Evolutionary conservation across 345 rosid species (phyloP).

Genomic region (Eucalyptus cloeziana): DNA sequence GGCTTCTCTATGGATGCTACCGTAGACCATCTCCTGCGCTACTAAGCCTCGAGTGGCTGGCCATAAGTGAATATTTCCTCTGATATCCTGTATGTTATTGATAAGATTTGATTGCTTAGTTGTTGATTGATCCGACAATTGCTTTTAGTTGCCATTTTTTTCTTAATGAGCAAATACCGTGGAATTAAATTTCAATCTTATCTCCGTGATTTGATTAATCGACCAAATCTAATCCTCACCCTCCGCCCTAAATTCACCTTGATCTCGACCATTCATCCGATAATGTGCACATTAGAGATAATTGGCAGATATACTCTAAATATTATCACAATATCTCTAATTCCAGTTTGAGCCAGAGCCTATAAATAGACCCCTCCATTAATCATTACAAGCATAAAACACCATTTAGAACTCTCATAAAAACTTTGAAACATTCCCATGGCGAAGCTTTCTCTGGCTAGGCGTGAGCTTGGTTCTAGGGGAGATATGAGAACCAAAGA

Average conservation of each 20-base stretch:
- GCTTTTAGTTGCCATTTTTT: not conserved
- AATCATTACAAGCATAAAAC: not conserved
- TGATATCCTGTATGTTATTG: not conserved
- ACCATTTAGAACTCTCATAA: not conserved
- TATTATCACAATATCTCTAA: not conserved
- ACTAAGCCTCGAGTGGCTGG: not conserved
- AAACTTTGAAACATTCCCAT: not conserved
- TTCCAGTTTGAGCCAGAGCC: not conserved
- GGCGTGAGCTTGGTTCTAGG: too few species aligned
- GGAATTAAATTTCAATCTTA: not conserved
- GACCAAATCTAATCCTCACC: not conserved
- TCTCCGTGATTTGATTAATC: not conserved
- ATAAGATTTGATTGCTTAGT: not conserved
- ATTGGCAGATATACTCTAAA: not conserved
- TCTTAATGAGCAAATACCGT: not conserved
- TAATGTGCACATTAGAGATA: not conserved
- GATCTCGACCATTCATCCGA: not conserved
- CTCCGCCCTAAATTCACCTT: too few species aligned
- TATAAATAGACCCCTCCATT: not conserved
- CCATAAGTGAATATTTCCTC: not conserved
- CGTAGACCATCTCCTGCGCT: not conserved
- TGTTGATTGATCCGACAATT: not conserved
- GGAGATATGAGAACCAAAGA: rapidly evolving
- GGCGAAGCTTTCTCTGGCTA: not conserved
- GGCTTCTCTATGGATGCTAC: not conserved